Evolutionary conservation across 257 asterid species (phyloP), one percentile per base, ranked within the genome.

Genomic region (Paulownia fortunei): DNA sequence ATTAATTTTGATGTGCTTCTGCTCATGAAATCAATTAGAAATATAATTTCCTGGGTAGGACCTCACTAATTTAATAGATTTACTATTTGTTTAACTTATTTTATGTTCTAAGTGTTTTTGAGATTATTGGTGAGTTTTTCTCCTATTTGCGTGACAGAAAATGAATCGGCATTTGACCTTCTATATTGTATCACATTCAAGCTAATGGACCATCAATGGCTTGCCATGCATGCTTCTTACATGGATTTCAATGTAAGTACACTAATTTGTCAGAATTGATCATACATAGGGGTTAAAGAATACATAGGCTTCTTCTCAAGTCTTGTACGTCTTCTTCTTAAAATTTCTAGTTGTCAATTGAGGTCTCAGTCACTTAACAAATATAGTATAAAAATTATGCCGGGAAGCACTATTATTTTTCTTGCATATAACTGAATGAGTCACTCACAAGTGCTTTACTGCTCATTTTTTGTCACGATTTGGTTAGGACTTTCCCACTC

Each of bases 171-270:
- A 52, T 95, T 95, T 76, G 99, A 95, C 83, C 96, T 95, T 76
- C 90, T 95, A 34, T 95, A 95, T 72, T 93, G 99, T 81, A 92
- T 95, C 86, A 79, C 98, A 46, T 95, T 95, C 90, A 93, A 93
- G 97, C 94, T 93, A 84, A 95, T 95, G 99, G 99, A 95, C 84
- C 83, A 89, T 49, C 96, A 89, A 76, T 95, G 98, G 99, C 99
- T 95, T 11, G 85, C 90, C 76, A 95, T 95, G 99, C 96, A 80
- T 80, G 99, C 99, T 51, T 95, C 99, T 32, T 95, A 95, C 91
- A 95, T 95, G 99, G 99, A 95, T 79, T 93, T 93, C 83, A 95
- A 95, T 81, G 98, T 92, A 88, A 79, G 97, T 79, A 65, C 77
- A 51, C 63, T 30, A 27, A 32, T 60, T 54, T 70, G 13, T 23